A percentile compares a stretch with the other conserved stretches of the same genome.
Conservation (phyloP, 441 rosid species). For the California macrophylla region DNA sequence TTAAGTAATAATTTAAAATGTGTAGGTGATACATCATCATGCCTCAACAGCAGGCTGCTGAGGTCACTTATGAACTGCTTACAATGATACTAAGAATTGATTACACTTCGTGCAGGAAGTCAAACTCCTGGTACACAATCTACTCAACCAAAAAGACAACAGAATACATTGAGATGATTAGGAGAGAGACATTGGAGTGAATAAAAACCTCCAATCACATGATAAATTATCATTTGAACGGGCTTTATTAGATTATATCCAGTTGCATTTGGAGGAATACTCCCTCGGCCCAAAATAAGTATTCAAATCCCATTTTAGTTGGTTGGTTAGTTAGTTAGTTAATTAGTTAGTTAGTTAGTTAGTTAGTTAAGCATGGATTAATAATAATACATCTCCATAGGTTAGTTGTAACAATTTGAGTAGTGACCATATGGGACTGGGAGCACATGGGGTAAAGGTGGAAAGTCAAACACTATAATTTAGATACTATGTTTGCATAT, state of each 20-base stretch:
- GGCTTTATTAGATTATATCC: too few relatives aligned
- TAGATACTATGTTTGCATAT: too few relatives aligned
- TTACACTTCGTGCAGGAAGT: background rate
- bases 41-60: background rate
- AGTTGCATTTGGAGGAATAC: too few relatives aligned
- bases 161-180: background rate
- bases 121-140: background rate
- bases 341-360: too few relatives aligned
- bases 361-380: too few relatives aligned
- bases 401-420: background rate
- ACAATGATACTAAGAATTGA: background rate
- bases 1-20: background rate
- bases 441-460: background rate
- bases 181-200: background rate
- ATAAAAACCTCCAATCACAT: background rate
- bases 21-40: background rate
- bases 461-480: background rate
- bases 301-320: background rate
- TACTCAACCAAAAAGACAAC: background rate
- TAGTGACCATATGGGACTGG: too few relatives aligned
- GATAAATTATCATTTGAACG: background rate
- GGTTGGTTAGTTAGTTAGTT: too few relatives aligned
- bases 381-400: too few relatives aligned
- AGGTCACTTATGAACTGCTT: background rate
- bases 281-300: background rate